Percentiles rank a stretch among this genome's conserved stretches.
Conservation (phyloP, 129 eudicot genomes). For the Apium graveolens region DNA sequence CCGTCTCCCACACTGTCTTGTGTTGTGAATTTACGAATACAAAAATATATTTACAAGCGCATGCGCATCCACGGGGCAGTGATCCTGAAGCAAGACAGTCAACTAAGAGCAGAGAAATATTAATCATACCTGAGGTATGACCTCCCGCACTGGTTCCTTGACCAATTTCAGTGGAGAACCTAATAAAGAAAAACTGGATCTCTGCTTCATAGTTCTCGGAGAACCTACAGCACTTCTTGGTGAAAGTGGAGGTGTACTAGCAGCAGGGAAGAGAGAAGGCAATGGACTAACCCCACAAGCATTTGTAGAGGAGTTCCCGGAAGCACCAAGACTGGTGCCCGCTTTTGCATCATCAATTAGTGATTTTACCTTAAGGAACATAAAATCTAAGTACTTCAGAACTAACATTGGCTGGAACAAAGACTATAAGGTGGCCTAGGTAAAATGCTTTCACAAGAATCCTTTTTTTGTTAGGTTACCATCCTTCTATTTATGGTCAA, state of each 20-base stretch:
- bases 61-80: neutral
- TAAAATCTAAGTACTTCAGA: neutral
- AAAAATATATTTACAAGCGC: neutral
- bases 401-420: too few species aligned
- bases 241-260: slow-evolving; percentile 54
- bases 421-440: neutral
- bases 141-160: slow-evolving; percentile 43
- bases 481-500: neutral
- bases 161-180: slow-evolving; percentile 50
- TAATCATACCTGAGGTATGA: slow-evolving; percentile 49
- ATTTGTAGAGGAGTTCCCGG: slow-evolving; percentile 46
- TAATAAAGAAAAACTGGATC: slow-evolving; percentile 45
- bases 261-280: slow-evolving; percentile 43
- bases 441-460: too few species aligned
- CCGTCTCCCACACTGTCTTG: neutral
- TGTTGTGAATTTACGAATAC: neutral
- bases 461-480: too few species aligned
- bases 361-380: slow-evolving; percentile 42
- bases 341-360: slow-evolving; percentile 45
- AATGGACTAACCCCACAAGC: slow-evolving; percentile 31
- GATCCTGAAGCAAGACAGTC: neutral
- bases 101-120: neutral
- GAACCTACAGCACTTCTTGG: slow-evolving; percentile 64
- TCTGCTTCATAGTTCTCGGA: slow-evolving; percentile 44
- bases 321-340: slow-evolving; percentile 28